Conservation (phyloP, 257 asterid species). For the Vinca minor region DNA sequence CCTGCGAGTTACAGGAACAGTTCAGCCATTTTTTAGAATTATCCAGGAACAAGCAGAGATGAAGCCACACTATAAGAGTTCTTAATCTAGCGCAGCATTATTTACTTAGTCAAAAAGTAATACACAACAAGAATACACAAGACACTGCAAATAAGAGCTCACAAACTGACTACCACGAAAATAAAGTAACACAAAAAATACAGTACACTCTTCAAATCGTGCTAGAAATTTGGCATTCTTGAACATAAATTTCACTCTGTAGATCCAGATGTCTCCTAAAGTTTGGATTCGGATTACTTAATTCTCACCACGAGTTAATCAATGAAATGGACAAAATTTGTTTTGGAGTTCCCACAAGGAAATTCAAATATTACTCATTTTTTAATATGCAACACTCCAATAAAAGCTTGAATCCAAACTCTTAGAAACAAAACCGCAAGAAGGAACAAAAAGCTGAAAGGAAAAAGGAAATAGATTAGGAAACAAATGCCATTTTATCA, state of each 20-base stretch:
- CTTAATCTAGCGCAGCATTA: too few relatives aligned
- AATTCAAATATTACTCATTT: too few relatives aligned
- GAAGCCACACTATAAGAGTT: not conserved
- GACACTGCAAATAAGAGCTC: too few relatives aligned
- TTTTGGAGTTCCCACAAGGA: not conserved
- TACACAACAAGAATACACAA: too few relatives aligned
- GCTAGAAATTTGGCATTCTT: not conserved
- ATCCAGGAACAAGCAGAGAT: constrained; percentile 2
- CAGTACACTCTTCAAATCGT: not conserved
- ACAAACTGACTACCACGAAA: too few relatives aligned
- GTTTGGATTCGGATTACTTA: not conserved
- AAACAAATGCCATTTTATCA: too few relatives aligned
- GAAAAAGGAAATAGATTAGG: too few relatives aligned
- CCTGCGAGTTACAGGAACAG: constrained; percentile 34
- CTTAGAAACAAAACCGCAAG: not conserved
- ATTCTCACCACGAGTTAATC: not conserved
- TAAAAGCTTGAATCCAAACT: not conserved
- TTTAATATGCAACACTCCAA: too few relatives aligned
- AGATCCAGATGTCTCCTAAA: not conserved
- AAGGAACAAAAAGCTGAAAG: too few relatives aligned
- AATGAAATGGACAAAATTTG: too few relatives aligned
- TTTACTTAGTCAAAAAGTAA: too few relatives aligned
- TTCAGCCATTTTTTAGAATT: constrained; percentile 8
- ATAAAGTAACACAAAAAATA: too few relatives aligned
- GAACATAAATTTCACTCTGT: not conserved